These are phyloP conservation scores for Helicostylum pulchrum DNA, from an alignment of 192 early-diverging fungal species.

Conservation along the genomic window DNA sequence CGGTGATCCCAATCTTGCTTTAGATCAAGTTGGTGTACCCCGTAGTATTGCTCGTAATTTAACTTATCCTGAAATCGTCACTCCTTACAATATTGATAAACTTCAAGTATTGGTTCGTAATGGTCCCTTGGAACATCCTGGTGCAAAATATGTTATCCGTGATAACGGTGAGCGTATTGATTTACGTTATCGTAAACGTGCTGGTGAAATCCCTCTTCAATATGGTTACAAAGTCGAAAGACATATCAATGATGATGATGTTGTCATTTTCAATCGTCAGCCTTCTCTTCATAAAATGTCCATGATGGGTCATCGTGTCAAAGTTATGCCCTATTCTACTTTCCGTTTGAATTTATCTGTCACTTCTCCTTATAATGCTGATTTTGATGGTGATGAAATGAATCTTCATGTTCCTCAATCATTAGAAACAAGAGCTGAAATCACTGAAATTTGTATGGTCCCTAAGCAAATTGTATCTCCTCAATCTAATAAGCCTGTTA, in stretches of 20 bases:
- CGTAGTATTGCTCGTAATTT: constrained; percentile 95
- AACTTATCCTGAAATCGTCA: constrained; percentile 96
- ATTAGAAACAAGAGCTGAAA: constrained; percentile 92
- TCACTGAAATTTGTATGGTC: constrained; percentile 96
- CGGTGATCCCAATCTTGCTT: constrained; percentile 95
- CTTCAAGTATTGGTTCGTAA: constrained; percentile 86
- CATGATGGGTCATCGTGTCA: constrained; percentile 98
- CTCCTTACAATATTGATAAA: constrained; percentile 91
- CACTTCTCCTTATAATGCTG: constrained; percentile 97
- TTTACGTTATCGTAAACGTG: constrained; percentile 81
- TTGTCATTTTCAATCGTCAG: constrained; percentile 99
- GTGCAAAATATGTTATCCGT: constrained; percentile 95
- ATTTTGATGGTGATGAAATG: constrained; percentile 99
- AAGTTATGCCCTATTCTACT: constrained; percentile 98
- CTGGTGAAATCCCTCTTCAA: constrained; percentile 81
- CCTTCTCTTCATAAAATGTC: constrained; percentile 99
- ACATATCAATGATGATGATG: constrained; percentile 91
- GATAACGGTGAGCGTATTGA: constrained; percentile 93
- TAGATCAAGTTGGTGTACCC: constrained; percentile 98
- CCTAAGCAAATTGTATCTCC: constrained; percentile 96
- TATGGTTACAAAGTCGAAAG: constrained; percentile 88
- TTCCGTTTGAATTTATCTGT: constrained; percentile 97
- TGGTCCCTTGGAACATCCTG: constrained; percentile 90
- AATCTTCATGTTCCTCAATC: constrained; percentile 99
- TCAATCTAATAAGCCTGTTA: constrained; percentile 96